Evolutionary conservation across 2,329 filamentous ascomycete genomes (phyloP).

Genomic region (Trichoderma atroviride): DNA sequence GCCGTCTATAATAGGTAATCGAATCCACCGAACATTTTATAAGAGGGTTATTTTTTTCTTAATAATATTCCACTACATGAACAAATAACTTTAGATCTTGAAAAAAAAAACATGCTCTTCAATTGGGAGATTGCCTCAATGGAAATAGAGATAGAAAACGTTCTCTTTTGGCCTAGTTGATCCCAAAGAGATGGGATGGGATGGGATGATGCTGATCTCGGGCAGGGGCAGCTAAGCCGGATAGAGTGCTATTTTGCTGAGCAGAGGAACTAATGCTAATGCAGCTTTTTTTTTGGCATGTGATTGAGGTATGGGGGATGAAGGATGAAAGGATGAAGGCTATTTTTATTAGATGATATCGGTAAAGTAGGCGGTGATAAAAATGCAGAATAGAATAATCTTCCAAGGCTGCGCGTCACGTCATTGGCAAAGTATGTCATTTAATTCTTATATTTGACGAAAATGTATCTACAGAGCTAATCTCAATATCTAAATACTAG

Average conservation of each 20-base stretch:
- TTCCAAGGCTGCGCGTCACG: not conserved
- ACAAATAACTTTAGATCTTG: not conserved
- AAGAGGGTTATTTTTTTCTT: not conserved
- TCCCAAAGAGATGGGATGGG: not conserved
- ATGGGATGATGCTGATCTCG: not conserved
- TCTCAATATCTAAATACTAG: not conserved
- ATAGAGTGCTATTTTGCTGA: not conserved
- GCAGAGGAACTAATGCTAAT: not conserved
- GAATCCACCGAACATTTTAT: too few relatives aligned
- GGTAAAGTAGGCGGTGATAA: too few relatives aligned
- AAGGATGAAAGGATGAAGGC: not conserved
- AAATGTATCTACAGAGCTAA: not conserved
- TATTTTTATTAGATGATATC: not conserved
- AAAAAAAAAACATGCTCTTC: not conserved
- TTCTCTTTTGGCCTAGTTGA: not conserved
- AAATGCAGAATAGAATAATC: not conserved
- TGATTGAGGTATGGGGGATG: not conserved
- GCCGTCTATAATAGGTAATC: not conserved
- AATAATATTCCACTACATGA: not conserved
- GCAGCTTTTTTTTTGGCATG: not conserved
- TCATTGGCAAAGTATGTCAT: not conserved
- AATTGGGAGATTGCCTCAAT: not conserved
- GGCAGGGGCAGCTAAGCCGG: not conserved
- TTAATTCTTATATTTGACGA: not conserved
- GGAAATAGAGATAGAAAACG: not conserved